Evolutionary conservation across 768 basidiomycete species (phyloP).

Genomic region (Suillus lakei): DNA sequence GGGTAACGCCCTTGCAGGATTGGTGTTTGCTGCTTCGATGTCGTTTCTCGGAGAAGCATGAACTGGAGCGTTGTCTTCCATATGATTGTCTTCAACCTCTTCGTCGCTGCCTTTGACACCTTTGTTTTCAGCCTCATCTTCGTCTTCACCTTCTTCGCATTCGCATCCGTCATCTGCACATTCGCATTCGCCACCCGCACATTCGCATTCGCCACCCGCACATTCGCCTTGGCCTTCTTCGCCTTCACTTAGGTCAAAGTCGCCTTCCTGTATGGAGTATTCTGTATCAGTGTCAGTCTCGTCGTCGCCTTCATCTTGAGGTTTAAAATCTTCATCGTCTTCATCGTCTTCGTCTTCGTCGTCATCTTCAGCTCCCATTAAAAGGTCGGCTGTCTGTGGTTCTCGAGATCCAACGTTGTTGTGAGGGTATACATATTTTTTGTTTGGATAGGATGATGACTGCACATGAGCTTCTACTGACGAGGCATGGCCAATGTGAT

Average conservation of each 20-base stretch:
- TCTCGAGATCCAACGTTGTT: constrained; percentile 44
- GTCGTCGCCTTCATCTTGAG: constrained; percentile 18
- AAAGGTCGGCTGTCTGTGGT: constrained; percentile 27
- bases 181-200: background rate
- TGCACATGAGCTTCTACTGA: constrained; percentile 18
- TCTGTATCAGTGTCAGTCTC: constrained; percentile 9
- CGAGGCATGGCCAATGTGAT: constrained; percentile 31
- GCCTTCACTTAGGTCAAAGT: background rate
- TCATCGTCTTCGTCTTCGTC: constrained; percentile 32
- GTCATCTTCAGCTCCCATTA: constrained; percentile 43
- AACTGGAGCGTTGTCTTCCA: background rate
- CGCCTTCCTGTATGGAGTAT: background rate
- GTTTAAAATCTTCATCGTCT: constrained; percentile 19
- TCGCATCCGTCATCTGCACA: constrained; percentile 2
- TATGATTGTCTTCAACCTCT: background rate
- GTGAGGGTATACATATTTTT: constrained; percentile 31
- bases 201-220: background rate
- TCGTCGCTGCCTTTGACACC: background rate
- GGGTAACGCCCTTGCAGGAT: background rate
- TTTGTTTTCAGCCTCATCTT: background rate
- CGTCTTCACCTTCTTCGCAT: background rate
- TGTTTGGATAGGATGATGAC: constrained; percentile 6
- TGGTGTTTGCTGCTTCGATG: background rate
- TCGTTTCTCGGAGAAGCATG: background rate
- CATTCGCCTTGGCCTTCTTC: constrained; percentile 6